Base-by-base conservation (phyloP, 2,329 filamentous ascomycete species). In the Colletotrichum sp. region DNA sequence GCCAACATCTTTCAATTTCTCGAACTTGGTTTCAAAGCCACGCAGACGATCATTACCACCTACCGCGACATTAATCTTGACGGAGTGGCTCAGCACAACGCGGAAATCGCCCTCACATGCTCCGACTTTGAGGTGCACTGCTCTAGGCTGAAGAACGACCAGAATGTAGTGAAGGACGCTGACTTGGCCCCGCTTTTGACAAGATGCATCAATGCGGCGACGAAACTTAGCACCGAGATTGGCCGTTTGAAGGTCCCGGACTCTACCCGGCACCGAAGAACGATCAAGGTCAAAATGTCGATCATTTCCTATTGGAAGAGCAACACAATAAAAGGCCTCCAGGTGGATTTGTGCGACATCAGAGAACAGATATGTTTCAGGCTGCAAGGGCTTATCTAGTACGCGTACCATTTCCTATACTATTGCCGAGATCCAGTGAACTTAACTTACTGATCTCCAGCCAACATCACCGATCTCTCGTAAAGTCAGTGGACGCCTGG, bases 1-100 rank as follows among this genome's bases (percentile, higher is more conserved):
- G 64, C 72, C 36, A 69, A 66, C 30, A 72, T 75, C 21, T 21
- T 72, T 6, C 72, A 75, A n/a, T 77, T 72, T n/a, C 28, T 77
- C 10, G 75, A 77, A 39, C 57, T 75, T 3, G 65, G 67, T 9
- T 39, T 48, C 43, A 77, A 72, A 16, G 55, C 26, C 3, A 34
- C 64, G 1, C 10, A 43, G 3, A 26, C 71, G 2, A 63, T 72
- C 21, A 24, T 39, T 18, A 5, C 30, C 5, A 72, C 28, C 1
- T 68, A 63, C 21, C 64, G 64, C 7, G 60, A 48, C 9, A 13
- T 68, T 12, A 43, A 52, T 18, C 16, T 36, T 2, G 64, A 63
- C 6, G 71, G 65, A 2, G 16, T 67, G 6, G 12, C 65, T 4
- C n/a, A 32, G 7, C 71, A 4, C 7, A 36, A 61, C 5, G 65